Percentiles rank a stretch among this genome's conserved stretches.
Conservation (phyloP, 23 red algal species). For the Gracilaria gracilis region DNA sequence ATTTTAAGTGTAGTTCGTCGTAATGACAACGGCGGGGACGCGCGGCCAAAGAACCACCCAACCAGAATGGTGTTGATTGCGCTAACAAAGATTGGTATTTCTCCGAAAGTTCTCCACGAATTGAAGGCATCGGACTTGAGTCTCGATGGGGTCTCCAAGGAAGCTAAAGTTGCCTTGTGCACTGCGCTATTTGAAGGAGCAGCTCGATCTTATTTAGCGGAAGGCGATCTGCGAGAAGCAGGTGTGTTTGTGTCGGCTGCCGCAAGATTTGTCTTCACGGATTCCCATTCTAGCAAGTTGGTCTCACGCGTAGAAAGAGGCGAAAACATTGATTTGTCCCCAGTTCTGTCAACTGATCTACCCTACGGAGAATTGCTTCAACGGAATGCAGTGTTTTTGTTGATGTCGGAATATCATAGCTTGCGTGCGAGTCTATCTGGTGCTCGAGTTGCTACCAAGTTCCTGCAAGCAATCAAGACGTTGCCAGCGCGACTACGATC, state of each 20-base stretch:
- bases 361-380: constrained; percentile 3
- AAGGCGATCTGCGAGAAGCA: constrained; percentile 41
- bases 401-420: constrained; percentile 58
- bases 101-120: constrained; percentile 11
- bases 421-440: constrained; percentile 41
- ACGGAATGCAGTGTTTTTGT: constrained; percentile 36
- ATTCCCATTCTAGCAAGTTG: constrained; percentile 5
- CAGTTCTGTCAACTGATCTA: neutral
- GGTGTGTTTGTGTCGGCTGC: constrained; percentile 10
- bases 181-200: constrained; percentile 37
- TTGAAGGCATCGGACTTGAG: constrained; percentile 21
- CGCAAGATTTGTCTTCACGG: constrained; percentile 18
- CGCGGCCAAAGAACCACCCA: constrained; percentile 20
- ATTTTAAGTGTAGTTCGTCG: constrained; percentile 13
- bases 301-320: constrained; percentile 36
- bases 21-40: neutral
- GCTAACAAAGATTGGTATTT: constrained; percentile 10
- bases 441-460: constrained; percentile 26
- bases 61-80: constrained; percentile 27
- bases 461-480: constrained; percentile 38
- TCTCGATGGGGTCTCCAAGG: neutral
- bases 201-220: constrained; percentile 24
- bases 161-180: neutral
- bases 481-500: neutral
- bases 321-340: constrained; percentile 20